Evolutionary conservation across 1,284 basidiomycete genomes (phyloP).

Genomic region (Ceratobasidium sp.): DNA sequence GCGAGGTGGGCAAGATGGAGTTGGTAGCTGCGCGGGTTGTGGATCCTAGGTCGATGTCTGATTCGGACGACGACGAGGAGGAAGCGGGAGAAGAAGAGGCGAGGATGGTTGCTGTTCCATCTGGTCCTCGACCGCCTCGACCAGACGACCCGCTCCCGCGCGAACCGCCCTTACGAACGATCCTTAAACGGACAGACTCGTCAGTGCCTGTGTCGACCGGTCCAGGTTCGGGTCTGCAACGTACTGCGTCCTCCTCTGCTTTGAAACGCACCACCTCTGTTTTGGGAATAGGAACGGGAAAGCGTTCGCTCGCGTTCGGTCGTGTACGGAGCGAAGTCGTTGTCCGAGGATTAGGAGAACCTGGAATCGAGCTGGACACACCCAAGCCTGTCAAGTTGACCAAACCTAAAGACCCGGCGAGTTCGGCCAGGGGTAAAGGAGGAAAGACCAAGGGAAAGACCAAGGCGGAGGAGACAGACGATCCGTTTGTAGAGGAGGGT

Average conservation of each 20-base stretch:
- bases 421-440: slow-evolving; percentile 53
- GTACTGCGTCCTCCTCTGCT: slow-evolving; percentile 58
- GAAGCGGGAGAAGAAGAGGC: slow-evolving; percentile 5
- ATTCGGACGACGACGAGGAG: slow-evolving; percentile 48
- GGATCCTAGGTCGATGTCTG: slow-evolving; percentile 52
- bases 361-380: slow-evolving; percentile 39
- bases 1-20: slow-evolving; percentile 55
- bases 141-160: slow-evolving; percentile 49
- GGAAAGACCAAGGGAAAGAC: slow-evolving; percentile 52
- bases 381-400: slow-evolving; percentile 48
- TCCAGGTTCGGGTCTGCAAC: slow-evolving; percentile 57
- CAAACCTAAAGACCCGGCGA: slow-evolving; percentile 64
- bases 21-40: slow-evolving; percentile 69
- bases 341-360: slow-evolving; percentile 53
- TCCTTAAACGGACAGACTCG: slow-evolving; percentile 50
- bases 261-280: slow-evolving; percentile 5
- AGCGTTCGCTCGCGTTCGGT: slow-evolving; percentile 2
- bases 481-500: slow-evolving; percentile 61
- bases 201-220: slow-evolving; percentile 5
- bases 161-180: slow-evolving; percentile 17
- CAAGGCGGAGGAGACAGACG: slow-evolving; percentile 53
- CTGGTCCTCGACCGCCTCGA: slow-evolving; percentile 24
- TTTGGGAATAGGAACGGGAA: not conserved
- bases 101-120: not conserved
- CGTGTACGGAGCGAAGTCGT: slow-evolving; percentile 49